Evolutionary conservation across 331 rosid species (phyloP).

Genomic region (Pyracantha coccinea): DNA sequence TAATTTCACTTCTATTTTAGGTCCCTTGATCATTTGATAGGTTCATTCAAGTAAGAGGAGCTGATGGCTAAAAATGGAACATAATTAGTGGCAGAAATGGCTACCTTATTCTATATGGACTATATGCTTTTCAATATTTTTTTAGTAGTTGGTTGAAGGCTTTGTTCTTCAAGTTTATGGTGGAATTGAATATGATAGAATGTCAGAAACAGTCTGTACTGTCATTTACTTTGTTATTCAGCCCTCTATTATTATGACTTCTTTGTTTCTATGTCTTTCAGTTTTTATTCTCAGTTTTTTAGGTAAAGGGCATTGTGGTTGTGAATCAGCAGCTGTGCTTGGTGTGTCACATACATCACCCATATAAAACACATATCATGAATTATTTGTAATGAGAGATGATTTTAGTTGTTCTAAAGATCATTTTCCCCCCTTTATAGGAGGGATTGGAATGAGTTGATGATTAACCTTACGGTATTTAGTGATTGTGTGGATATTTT

Average conservation of each 20-base stretch:
- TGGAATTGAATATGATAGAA: not conserved
- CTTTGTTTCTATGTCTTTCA: not conserved
- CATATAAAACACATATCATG: not conserved
- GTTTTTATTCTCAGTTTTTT: not conserved
- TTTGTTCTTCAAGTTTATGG: not conserved
- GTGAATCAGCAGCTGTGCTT: not conserved
- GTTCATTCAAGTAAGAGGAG: not conserved
- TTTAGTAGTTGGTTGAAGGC: not conserved
- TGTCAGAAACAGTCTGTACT: not conserved
- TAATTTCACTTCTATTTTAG: not conserved
- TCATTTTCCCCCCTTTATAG: not conserved
- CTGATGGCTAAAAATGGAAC: not conserved
- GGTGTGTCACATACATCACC: not conserved
- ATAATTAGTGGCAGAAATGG: not conserved
- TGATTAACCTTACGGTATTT: not conserved
- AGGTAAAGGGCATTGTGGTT: not conserved
- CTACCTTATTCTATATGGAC: not conserved
- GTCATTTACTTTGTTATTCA: not conserved
- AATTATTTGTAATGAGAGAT: not conserved
- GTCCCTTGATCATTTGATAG: not conserved
- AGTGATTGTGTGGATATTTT: not conserved
- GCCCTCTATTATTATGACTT: not conserved
- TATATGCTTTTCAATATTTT: not conserved
- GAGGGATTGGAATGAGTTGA: not conserved
- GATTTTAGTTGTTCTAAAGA: not conserved